These are phyloP conservation scores for Penicillium waksmanii DNA, from an alignment of 495 filamentous ascomycete species.

Conservation along the genomic window DNA sequence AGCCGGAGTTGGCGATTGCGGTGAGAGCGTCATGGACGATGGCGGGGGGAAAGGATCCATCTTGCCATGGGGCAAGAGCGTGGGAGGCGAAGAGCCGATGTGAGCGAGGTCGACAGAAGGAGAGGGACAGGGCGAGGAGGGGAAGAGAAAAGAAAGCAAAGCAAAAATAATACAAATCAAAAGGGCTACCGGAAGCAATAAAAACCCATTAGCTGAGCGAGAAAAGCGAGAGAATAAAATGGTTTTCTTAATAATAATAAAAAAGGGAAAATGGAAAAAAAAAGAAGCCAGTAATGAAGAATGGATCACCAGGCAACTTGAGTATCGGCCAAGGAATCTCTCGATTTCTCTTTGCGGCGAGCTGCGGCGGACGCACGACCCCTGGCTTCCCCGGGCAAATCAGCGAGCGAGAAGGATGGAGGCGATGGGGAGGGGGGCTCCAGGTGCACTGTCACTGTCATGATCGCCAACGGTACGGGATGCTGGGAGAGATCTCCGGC, in stretches of 20 bases:
- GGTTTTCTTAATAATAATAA: not conserved
- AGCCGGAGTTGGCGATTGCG: conserved; percentile 23
- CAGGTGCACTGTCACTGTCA: conserved; percentile 25
- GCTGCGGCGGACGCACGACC: conserved; percentile 39
- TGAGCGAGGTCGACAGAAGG: too few species aligned
- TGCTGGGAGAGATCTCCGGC: conserved; percentile 10
- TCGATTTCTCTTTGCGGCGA: conserved; percentile 48
- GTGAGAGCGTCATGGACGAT: conserved; percentile 23
- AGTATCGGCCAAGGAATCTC: conserved; percentile 29
- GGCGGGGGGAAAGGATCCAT: conserved; percentile 25
- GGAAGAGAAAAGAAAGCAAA: conserved; percentile 15
- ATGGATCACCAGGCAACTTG: conserved; percentile 31
- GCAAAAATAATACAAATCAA: conserved; percentile 10
- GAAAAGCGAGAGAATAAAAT: too few species aligned
- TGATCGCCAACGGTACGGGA: conserved; percentile 26
- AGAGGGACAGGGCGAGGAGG: conserved; percentile 3
- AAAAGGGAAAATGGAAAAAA: conserved; percentile 19
- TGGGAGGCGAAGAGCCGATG: not conserved
- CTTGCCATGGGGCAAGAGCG: conserved; percentile 9
- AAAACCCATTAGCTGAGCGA: conserved; percentile 3
- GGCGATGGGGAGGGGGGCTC: conserved; percentile 13
- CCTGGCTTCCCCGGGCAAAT: conserved; percentile 50
- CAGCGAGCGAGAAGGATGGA: conserved; percentile 14
- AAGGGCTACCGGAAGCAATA: not conserved
- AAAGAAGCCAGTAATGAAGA: conserved; percentile 1